phyloP scores from a whole-genome alignment of 108 stramenopile genomes.

The Conticribra guillardii region DNA sequence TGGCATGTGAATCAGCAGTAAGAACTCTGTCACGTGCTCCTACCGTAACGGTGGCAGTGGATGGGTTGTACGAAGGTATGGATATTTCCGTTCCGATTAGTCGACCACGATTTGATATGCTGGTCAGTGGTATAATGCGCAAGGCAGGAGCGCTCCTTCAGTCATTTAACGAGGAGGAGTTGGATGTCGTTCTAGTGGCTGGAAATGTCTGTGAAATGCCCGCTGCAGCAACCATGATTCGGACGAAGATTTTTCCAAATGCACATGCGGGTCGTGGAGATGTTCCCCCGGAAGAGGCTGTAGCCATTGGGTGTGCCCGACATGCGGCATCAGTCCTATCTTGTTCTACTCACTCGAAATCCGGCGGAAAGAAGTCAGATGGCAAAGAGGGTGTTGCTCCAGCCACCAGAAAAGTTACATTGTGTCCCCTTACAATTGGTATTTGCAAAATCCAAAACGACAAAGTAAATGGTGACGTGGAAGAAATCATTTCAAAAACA shows the following conservation, averaged over 20 bases:
- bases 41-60: constrained; percentile 67
- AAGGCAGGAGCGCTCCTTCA: constrained; percentile 54
- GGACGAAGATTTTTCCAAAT: constrained; percentile 58
- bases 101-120: constrained; percentile 73
- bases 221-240: constrained; percentile 48
- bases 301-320: constrained; percentile 76
- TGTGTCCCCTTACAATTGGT: constrained; percentile 48
- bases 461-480: constrained; percentile 30
- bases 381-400: constrained; percentile 22
- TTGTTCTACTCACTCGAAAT: constrained; percentile 47
- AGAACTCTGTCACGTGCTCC: constrained; percentile 61
- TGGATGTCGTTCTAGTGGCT: constrained; percentile 65
- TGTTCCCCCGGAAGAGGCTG: constrained; percentile 72
- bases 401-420: constrained; percentile 33
- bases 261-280: constrained; percentile 49
- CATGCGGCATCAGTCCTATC: constrained; percentile 65
- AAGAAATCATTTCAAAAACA: constrained; percentile 25
- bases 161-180: constrained; percentile 33
- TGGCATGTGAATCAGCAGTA: constrained; percentile 69
- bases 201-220: constrained; percentile 68
- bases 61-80: constrained; percentile 82
- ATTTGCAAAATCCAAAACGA: constrained; percentile 38
- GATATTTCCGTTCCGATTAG: constrained; percentile 75
- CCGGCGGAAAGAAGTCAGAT: constrained; percentile 10
- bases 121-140: constrained; percentile 55